These are phyloP conservation scores for Clonostachys rhizophaga DNA, from an alignment of 2,329 filamentous ascomycete species.

Conservation along the genomic window DNA sequence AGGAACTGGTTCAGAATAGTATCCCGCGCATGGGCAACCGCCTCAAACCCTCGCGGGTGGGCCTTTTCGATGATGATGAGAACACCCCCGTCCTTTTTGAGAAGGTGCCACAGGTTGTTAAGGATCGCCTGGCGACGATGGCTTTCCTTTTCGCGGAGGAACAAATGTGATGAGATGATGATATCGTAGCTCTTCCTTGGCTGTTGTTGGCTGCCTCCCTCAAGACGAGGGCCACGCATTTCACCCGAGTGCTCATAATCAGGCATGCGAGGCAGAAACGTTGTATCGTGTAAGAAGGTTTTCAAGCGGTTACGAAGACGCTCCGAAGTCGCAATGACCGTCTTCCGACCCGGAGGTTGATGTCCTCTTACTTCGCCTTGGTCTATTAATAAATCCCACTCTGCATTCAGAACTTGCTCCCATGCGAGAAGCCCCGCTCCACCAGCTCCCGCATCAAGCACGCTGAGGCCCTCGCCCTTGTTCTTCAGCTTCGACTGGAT, in stretches of 20 bases:
- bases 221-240: constrained; percentile 52
- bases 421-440: constrained; percentile 73
- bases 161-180: constrained; percentile 80
- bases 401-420: constrained; percentile 72
- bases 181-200: constrained; percentile 80
- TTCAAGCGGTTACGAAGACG: constrained; percentile 71
- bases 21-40: constrained; percentile 78
- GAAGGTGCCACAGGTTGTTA: constrained; percentile 83
- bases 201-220: constrained; percentile 48
- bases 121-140: constrained; percentile 74
- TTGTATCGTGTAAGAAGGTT: constrained; percentile 78
- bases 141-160: constrained; percentile 72
- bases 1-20: constrained; percentile 75
- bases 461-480: constrained; percentile 51
- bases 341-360: constrained; percentile 65
- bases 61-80: constrained; percentile 89
- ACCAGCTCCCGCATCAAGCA: constrained; percentile 71
- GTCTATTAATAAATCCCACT: constrained; percentile 69
- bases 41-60: constrained; percentile 86
- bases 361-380: constrained; percentile 33
- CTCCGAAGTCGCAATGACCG: constrained; percentile 74
- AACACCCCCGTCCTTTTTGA: constrained; percentile 80
- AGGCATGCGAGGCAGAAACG: constrained; percentile 86
- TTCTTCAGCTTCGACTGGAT: constrained; percentile 55
- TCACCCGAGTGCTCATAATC: constrained; percentile 70